Evolutionary conservation across 306 rosid species (phyloP).

Genomic region (Dryas octopetala): DNA sequence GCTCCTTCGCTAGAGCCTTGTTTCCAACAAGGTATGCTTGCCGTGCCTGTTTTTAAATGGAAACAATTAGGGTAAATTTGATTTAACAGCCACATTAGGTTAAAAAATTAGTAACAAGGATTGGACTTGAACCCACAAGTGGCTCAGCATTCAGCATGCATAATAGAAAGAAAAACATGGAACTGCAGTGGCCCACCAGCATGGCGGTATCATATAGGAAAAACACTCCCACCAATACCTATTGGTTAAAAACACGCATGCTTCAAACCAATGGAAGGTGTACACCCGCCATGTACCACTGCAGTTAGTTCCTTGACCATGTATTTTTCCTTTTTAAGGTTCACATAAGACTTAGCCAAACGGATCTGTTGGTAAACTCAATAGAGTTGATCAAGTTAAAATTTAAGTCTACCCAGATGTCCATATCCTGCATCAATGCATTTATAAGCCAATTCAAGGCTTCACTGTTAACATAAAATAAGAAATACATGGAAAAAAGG

Average conservation of each 20-base stretch:
- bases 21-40: slow-evolving; percentile 92
- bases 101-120: slow-evolving; percentile 10
- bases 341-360: slow-evolving; percentile 22
- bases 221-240: slow-evolving; percentile 11
- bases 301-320: slow-evolving; percentile 19
- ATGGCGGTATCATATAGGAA: neutral
- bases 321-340: slow-evolving; percentile 7
- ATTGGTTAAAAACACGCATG: neutral
- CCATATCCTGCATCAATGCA: neutral
- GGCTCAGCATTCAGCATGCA: slow-evolving; percentile 2
- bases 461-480: neutral
- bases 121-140: neutral
- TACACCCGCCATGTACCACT: slow-evolving; percentile 22
- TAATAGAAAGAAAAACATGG: neutral
- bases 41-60: slow-evolving; percentile 66
- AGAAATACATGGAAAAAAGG: neutral
- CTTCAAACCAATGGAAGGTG: slow-evolving; percentile 16
- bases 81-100: slow-evolving; percentile 16
- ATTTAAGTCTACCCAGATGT: neutral
- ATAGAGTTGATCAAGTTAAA: neutral
- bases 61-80: slow-evolving; percentile 28
- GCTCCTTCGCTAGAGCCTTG: slow-evolving; percentile 90
- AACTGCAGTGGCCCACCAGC: slow-evolving; percentile 4
- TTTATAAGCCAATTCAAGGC: neutral
- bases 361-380: neutral